Percentiles rank a stretch among this genome's conserved stretches.
phyloP scores from a whole-genome alignment of 2,329 filamentous ascomycete species.

The Cercospora brassicicola region DNA sequence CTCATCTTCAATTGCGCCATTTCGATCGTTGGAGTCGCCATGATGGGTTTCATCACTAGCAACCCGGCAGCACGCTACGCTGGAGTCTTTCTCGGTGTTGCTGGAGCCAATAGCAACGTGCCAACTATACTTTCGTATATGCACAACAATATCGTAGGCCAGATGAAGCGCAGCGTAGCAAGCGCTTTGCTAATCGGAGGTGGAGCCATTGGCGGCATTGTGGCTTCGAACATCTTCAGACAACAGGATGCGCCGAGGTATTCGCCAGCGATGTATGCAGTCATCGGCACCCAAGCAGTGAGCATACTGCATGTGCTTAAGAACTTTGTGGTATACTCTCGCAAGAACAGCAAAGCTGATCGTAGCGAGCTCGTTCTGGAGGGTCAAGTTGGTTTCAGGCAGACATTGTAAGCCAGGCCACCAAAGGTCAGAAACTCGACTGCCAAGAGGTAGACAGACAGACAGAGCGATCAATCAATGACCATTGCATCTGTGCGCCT shows the following conservation, averaged over 20 bases:
- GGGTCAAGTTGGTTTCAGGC: constrained; percentile 33
- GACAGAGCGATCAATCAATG: constrained; percentile 17
- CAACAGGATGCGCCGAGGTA: constrained; percentile 40
- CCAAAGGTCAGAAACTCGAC: background rate
- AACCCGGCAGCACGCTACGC: constrained; percentile 54
- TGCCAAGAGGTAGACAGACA: background rate
- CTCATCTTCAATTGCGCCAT: constrained; percentile 23
- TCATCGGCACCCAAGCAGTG: constrained; percentile 26
- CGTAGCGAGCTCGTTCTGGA: constrained; percentile 46
- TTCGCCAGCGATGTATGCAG: constrained; percentile 24
- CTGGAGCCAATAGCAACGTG: constrained; percentile 74
- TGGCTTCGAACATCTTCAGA: constrained; percentile 71
- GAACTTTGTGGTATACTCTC: constrained; percentile 27
- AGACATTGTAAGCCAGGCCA: constrained; percentile 21
- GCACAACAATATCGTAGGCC: constrained; percentile 81
- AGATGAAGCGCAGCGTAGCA: constrained; percentile 81
- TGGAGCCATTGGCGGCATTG: constrained; percentile 75
- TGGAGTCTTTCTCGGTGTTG: constrained; percentile 71
- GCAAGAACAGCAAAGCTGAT: constrained; percentile 42
- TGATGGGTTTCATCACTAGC: constrained; percentile 21
- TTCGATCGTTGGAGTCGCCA: constrained; percentile 21
- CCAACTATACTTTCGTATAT: constrained; percentile 75
- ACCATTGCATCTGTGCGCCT: constrained; percentile 38
- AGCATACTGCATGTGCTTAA: constrained; percentile 26
- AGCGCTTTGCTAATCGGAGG: constrained; percentile 72